Conservation (phyloP, 495 filamentous ascomycete species). For the Ascodesmis nigricans region DNA sequence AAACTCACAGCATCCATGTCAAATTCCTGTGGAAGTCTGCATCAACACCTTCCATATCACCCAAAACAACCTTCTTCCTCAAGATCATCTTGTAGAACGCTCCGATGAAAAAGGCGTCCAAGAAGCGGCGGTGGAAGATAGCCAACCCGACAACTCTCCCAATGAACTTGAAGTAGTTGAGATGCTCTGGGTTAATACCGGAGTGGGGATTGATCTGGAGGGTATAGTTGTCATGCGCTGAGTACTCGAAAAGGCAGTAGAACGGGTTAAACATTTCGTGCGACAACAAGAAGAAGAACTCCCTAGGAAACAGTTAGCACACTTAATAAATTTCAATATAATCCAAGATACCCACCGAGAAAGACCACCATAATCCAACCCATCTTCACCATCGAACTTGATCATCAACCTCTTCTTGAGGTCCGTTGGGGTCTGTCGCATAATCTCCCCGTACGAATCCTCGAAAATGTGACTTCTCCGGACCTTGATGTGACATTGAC, state of each 20-base stretch:
- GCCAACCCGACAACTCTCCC: constrained; percentile 91
- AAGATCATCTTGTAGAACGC: constrained; percentile 99
- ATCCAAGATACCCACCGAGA: constrained; percentile 37
- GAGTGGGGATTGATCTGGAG: constrained; percentile 99
- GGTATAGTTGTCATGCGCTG: constrained; percentile 98
- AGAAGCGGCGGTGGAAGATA: constrained; percentile 93
- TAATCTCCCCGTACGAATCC: constrained; percentile 95
- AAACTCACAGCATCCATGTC: constrained; percentile 66
- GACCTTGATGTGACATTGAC: constrained; percentile 96
- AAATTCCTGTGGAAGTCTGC: constrained; percentile 89
- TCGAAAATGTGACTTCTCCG: constrained; percentile 92
- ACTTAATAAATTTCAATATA: neutral
- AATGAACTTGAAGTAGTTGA: constrained; percentile 99
- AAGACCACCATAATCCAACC: constrained; percentile 91
- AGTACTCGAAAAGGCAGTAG: constrained; percentile 99
- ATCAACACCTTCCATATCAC: constrained; percentile 98
- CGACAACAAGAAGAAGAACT: constrained; percentile 99
- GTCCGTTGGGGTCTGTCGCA: constrained; percentile 86
- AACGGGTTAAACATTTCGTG: constrained; percentile 99
- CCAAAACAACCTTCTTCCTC: constrained; percentile 70
- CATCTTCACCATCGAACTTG: constrained; percentile 97
- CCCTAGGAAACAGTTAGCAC: constrained; percentile 32
- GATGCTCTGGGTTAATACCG: constrained; percentile 95
- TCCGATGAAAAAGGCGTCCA: constrained; percentile 98
- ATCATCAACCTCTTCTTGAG: constrained; percentile 98